phyloP scores from a whole-genome alignment of 75 land plant species.

The Pseudotsuga menziesii region DNA sequence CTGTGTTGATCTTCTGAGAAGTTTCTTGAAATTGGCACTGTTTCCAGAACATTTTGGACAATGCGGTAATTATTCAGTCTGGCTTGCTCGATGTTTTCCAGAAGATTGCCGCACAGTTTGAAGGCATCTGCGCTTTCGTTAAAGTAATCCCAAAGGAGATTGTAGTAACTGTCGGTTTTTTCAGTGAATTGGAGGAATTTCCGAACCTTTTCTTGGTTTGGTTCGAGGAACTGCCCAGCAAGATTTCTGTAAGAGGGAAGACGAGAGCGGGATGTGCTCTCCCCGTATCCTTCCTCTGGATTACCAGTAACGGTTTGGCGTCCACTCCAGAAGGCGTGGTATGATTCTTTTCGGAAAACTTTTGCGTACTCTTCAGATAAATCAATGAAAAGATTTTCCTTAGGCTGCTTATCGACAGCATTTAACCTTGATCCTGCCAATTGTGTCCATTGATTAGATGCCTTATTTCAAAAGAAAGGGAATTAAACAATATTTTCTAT shows the following conservation, averaged over 20 bases:
- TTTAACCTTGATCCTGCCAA: too few relatives aligned
- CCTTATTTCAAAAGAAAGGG: too few relatives aligned
- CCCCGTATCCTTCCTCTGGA: background rate
- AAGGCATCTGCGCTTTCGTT: conserved; percentile 39
- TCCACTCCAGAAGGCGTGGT: conserved; percentile 19
- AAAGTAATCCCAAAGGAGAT: conserved; percentile 34
- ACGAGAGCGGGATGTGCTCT: background rate
- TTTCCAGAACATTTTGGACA: conserved; percentile 6
- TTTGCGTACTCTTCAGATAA: conserved; percentile 46
- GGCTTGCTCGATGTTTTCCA: conserved; percentile 32
- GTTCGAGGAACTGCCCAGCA: conserved; percentile 47
- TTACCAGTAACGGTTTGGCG: conserved; percentile 20
- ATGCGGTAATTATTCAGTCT: conserved; percentile 11
- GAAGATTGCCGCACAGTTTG: conserved; percentile 30
- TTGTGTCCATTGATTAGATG: too few relatives aligned
- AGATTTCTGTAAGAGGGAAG: conserved; percentile 37
- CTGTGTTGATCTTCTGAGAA: background rate
- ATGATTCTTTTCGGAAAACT: conserved; percentile 54
- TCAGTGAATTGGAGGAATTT: conserved; percentile 1
- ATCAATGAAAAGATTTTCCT: background rate
- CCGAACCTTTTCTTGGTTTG: conserved; percentile 32
- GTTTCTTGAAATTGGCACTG: background rate
- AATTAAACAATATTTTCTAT: too few relatives aligned
- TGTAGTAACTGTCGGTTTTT: background rate
- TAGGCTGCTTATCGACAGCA: too few relatives aligned